phyloP scores from a whole-genome alignment of 1,139 yeast genomes.

The Arxiozyma heterogenica region DNA sequence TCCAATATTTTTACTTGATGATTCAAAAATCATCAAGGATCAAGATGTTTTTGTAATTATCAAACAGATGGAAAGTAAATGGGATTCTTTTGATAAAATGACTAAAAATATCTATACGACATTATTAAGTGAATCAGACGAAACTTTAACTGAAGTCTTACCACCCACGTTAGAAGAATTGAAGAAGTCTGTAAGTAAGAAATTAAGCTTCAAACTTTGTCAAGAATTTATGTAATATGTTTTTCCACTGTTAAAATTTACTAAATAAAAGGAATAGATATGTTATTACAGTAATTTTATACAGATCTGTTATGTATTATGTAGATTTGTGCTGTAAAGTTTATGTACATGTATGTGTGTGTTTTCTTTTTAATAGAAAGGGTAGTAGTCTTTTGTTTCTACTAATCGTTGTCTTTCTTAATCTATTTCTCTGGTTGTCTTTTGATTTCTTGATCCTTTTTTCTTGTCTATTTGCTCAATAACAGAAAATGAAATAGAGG shows the following conservation, averaged over 20 bases:
- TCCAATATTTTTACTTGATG: slow-evolving; percentile 22
- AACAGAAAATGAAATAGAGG: neutral
- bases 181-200: slow-evolving; percentile 17
- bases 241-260: neutral
- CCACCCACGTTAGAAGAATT: slow-evolving; percentile 16
- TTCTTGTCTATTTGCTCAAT: neutral
- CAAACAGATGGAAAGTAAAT: slow-evolving; percentile 19
- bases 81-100: slow-evolving; percentile 16
- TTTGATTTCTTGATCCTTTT: neutral
- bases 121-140: slow-evolving; percentile 4
- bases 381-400: too few relatives aligned
- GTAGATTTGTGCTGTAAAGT: neutral
- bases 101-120: slow-evolving; percentile 14
- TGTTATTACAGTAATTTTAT: neutral
- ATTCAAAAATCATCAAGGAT: slow-evolving; percentile 14
- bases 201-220: slow-evolving; percentile 24
- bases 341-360: neutral
- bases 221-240: slow-evolving; percentile 23
- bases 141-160: slow-evolving; percentile 5
- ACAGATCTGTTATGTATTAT: neutral
- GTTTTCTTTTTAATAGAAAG: neutral
- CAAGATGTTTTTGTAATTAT: slow-evolving; percentile 16
- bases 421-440: neutral
- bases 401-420: too few relatives aligned
- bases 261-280: neutral